Conservation (phyloP, 2,329 filamentous ascomycete genomes). For the Thelonectria discophora region DNA sequence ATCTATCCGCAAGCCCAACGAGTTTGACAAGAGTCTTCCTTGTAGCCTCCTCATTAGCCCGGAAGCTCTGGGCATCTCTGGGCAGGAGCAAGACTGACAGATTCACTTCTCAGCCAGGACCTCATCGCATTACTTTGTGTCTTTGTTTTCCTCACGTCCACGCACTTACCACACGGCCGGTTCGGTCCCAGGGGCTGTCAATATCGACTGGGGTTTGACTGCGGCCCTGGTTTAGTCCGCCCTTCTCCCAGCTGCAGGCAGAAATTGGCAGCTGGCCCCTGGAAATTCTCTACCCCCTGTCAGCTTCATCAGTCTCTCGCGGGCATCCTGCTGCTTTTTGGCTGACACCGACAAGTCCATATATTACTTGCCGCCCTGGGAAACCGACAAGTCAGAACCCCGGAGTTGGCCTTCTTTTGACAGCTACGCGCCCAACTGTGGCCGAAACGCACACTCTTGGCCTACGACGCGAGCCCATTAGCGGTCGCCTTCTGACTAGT, state of each 20-base stretch:
- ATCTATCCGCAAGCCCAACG: conserved; percentile 28
- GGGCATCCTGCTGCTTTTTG: conserved; percentile 12
- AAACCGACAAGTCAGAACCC: conserved; percentile 11
- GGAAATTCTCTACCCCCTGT: conserved; percentile 24
- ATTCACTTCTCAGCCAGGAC: conserved; percentile 11
- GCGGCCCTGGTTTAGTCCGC: conserved; percentile 27
- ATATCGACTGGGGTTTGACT: conserved; percentile 25
- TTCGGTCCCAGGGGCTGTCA: conserved; percentile 28
- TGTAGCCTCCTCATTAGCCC: conserved; percentile 16
- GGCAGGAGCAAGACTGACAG: conserved; percentile 17
- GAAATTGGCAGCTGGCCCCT: conserved; percentile 28
- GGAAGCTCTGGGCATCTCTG: conserved; percentile 17
- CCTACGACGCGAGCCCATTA: conserved; percentile 14
- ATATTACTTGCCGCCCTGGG: conserved; percentile 22
- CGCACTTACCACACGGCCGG: conserved; percentile 31
- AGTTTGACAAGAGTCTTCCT: conserved; percentile 21
- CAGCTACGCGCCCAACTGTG: conserved; percentile 15
- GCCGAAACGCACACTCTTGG: conserved; percentile 13
- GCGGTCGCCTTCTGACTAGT: conserved; percentile 23
- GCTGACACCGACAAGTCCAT: conserved; percentile 19
- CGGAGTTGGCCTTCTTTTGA: conserved; percentile 22
- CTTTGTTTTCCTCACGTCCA: conserved; percentile 11
- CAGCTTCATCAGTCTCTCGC: conserved; percentile 12
- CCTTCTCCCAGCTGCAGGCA: conserved; percentile 27
- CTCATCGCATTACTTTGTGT: not conserved